Percentiles rank a stretch among this genome's conserved stretches.
phyloP scores from a whole-genome alignment of 306 rosid species.

The Alnus rubra region DNA sequence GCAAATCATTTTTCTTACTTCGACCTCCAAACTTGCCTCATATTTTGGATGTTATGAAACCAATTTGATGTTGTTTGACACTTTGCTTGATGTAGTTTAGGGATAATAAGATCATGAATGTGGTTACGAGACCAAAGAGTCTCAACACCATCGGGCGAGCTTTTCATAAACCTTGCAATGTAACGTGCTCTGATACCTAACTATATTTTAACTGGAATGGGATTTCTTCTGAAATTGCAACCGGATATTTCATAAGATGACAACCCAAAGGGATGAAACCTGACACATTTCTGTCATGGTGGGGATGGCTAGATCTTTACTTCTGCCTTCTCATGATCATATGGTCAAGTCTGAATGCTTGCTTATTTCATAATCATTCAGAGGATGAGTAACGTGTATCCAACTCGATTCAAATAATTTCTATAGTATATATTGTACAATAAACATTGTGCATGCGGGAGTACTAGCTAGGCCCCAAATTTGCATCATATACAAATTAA shows the following conservation, averaged over 20 bases:
- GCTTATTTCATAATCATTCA: not conserved
- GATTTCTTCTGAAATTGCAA: not conserved
- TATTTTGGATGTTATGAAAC: not conserved
- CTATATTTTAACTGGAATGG: not conserved
- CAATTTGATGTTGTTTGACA: not conserved
- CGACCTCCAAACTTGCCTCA: not conserved
- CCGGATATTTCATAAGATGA: not conserved
- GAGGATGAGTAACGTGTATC: slow-evolving; percentile 2
- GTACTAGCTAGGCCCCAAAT: not conserved
- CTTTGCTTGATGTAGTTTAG: not conserved
- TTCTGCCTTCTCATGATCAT: not conserved
- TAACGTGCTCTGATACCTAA: not conserved
- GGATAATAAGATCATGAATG: not conserved
- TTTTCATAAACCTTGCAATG: not conserved
- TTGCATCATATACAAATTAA: not conserved
- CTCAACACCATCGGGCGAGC: not conserved
- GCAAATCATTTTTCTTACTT: not conserved
- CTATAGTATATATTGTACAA: not conserved
- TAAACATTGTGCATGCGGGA: not conserved
- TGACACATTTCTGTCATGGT: not conserved
- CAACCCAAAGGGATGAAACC: not conserved
- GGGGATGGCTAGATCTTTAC: not conserved
- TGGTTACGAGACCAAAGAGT: not conserved
- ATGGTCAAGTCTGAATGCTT: not conserved
- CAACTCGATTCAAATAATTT: slow-evolving; percentile 1